Evolutionary conservation across 768 basidiomycete genomes (phyloP).

Genomic region (Clathrus columnatus): DNA sequence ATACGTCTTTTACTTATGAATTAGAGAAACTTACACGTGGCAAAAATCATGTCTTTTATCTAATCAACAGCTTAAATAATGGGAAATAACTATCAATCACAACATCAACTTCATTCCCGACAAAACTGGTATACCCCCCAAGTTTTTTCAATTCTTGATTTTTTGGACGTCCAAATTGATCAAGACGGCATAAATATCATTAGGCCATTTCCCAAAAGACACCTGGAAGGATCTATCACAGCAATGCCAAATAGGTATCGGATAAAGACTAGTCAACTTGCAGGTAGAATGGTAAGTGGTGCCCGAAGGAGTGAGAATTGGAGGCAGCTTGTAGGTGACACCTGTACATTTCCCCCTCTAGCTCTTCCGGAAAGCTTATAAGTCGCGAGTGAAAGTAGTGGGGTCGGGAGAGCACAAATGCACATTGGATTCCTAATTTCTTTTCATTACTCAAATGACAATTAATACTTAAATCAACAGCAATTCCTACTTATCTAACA

Average conservation of each 20-base stretch:
- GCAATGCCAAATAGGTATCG: slow-evolving; percentile 91
- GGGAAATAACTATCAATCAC: slow-evolving; percentile 54
- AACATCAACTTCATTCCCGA: slow-evolving; percentile 61
- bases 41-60: slow-evolving; percentile 27
- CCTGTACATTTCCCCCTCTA: slow-evolving; percentile 83
- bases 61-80: slow-evolving; percentile 60
- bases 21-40: too few relatives aligned
- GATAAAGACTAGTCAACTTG: slow-evolving; percentile 73
- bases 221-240: slow-evolving; percentile 76
- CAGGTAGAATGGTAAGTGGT: slow-evolving; percentile 40
- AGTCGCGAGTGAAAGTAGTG: slow-evolving; percentile 76
- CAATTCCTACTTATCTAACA: slow-evolving; percentile 81
- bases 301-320: slow-evolving; percentile 72
- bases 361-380: slow-evolving; percentile 85
- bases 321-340: slow-evolving; percentile 85
- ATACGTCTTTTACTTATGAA: neutral
- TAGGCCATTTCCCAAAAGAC: slow-evolving; percentile 83
- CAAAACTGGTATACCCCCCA: slow-evolving; percentile 78
- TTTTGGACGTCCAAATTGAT: slow-evolving; percentile 24
- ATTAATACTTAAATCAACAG: neutral
- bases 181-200: slow-evolving; percentile 77
- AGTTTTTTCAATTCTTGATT: slow-evolving; percentile 63
- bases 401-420: slow-evolving; percentile 59
- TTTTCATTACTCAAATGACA: neutral
- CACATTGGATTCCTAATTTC: slow-evolving; percentile 65